phyloP scores from a whole-genome alignment of 169 alveolate genomes.

The Plasmodium fragile region DNA sequence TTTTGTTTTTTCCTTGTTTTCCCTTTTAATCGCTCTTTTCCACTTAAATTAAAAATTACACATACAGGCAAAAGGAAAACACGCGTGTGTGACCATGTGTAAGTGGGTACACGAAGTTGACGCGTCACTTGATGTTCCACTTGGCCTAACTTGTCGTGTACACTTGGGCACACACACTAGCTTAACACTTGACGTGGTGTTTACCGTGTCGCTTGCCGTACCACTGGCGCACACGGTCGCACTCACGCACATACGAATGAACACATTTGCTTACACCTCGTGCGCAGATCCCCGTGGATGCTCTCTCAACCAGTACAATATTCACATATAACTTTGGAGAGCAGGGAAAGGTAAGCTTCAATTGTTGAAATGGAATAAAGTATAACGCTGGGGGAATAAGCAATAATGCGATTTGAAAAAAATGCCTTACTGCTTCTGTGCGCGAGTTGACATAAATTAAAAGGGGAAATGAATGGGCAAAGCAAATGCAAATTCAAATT shows the following conservation, averaged over 20 bases:
- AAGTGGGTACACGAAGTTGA: background rate
- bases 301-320: background rate
- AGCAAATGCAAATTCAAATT: conserved; percentile 17
- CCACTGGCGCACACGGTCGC: background rate
- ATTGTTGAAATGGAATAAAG: background rate
- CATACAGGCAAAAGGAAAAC: conserved; percentile 11
- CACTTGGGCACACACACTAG: background rate
- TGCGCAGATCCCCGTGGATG: background rate
- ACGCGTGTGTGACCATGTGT: background rate
- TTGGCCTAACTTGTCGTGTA: background rate
- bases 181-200: background rate
- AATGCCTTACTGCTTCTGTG: background rate
- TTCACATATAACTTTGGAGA: background rate
- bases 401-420: background rate
- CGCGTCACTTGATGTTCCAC: background rate
- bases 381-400: background rate
- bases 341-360: background rate
- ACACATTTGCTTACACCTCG: background rate
- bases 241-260: background rate
- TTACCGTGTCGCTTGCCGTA: background rate
- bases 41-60: conserved; percentile 9
- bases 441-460: conserved; percentile 8
- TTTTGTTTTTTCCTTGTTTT: background rate
- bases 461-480: background rate
- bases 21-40: background rate